phyloP scores from a whole-genome alignment of 768 basidiomycete species.

The Paxillus rubicundulus region DNA sequence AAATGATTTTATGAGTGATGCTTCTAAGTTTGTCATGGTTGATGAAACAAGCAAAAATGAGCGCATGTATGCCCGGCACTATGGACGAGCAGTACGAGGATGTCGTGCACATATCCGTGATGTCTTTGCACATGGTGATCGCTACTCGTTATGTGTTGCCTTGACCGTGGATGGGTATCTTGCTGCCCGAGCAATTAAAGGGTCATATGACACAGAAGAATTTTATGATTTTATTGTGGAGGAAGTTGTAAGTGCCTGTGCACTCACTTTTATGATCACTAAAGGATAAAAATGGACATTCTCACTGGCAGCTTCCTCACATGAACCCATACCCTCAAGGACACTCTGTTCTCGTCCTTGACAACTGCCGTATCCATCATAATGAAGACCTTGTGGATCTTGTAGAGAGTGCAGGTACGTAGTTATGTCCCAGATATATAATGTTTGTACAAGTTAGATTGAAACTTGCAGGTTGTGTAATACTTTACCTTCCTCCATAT shows the following conservation, averaged over 20 bases:
- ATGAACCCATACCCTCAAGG: conserved; percentile 29
- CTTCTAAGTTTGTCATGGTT: conserved; percentile 3
- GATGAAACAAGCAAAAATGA: conserved; percentile 23
- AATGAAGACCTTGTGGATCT: conserved; percentile 13
- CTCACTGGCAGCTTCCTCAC: conserved; percentile 14
- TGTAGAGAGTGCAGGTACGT: neutral
- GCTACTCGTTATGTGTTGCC: conserved; percentile 35
- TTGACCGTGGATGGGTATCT: conserved; percentile 20
- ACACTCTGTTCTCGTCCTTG: conserved; percentile 27
- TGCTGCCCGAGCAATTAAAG: conserved; percentile 20
- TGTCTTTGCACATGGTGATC: conserved; percentile 27
- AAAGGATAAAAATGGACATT: no score
- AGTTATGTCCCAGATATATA: no score
- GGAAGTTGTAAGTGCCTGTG: no score
- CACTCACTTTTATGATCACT: no score
- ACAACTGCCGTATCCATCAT: conserved; percentile 32
- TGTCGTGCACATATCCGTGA: conserved; percentile 16
- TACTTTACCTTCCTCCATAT: neutral
- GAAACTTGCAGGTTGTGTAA: neutral
- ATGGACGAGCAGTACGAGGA: conserved; percentile 26
- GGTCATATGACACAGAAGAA: conserved; percentile 23
- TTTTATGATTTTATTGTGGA: conserved; percentile 19
- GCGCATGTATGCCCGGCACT: conserved; percentile 16
- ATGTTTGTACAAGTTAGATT: no score
- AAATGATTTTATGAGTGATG: neutral